Base-by-base conservation (phyloP, 2,329 filamentous ascomycete species). In the Gnomoniopsis smithogilvyi region DNA sequence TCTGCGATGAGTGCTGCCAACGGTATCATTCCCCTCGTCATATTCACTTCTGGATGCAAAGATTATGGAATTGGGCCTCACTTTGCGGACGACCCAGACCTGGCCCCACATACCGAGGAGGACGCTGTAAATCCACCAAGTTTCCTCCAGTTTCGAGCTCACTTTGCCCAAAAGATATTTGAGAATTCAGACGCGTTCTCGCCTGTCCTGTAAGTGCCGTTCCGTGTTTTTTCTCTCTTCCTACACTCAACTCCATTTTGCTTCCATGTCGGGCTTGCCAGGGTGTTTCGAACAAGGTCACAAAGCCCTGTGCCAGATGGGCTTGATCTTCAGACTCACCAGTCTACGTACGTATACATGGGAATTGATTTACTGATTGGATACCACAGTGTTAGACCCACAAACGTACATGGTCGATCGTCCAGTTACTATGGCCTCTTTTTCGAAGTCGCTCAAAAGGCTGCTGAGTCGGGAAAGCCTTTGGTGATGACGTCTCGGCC, bases 21-120 rank as follows among this genome's bases (percentile, higher is more conserved):
- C 6, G 73, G 73, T 7, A 66, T 73, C 2, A 67, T 68, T 19
- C 74, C 78, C 0, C 65, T 81, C 0, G 73, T 81, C 4, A 70
- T 81, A 2, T 75, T 75, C 65, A 76, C 73, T 11, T 78, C 75
- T 2, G 79, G 79, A 0, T 81, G 78, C 66, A 81, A 81, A 59
- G 79, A 81, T 65, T 81, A 81, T 61, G 78, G 79, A 1, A 68
- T 62, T 6, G 68, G 65, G 3, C 67, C 68, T 7, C 45, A 64
- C 50, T 50, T 74, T 63, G 71, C 78, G 51, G 73, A 72, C 2
- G 67, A 71, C 0, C 62, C 70, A 0, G 67, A 60, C 0, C 69
- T 80, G 3, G 62, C 64, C 8, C 73, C 77, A 10, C 78, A 81
- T 49, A 75, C 72, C 0, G 78, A 81, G 63, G 63, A 69, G 0